These are phyloP conservation scores for Teratosphaeria epicoccoides DNA, from an alignment of 2,329 filamentous ascomycete genomes.

Conservation along the genomic window DNA sequence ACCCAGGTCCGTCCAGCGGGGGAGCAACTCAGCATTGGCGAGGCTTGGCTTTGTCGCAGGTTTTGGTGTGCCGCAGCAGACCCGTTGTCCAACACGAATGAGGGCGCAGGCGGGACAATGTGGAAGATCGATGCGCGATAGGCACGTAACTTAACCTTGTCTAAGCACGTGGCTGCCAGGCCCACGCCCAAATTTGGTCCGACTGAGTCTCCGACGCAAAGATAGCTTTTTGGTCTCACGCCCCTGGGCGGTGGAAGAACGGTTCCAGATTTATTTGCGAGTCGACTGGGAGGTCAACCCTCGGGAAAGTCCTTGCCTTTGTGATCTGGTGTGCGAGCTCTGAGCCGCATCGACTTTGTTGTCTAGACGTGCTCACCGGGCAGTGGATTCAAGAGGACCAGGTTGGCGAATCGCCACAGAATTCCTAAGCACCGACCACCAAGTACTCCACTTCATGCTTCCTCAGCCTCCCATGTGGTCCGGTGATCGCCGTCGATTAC, in stretches of 20 bases:
- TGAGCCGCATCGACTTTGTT: too few species aligned
- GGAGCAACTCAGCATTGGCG: not conserved
- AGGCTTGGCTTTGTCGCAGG: not conserved
- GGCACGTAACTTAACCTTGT: not conserved
- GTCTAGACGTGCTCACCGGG: too few species aligned
- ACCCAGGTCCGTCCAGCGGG: not conserved
- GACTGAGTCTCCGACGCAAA: not conserved
- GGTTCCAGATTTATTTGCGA: not conserved
- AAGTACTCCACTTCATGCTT: too few species aligned
- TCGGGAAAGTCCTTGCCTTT: not conserved
- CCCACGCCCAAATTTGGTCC: not conserved
- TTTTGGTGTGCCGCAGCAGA: not conserved
- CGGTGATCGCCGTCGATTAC: too few species aligned
- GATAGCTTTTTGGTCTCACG: not conserved
- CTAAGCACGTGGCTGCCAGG: not conserved
- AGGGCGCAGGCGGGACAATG: not conserved
- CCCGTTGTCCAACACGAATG: not conserved
- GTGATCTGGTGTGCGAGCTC: too few species aligned
- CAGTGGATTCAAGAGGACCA: too few species aligned
- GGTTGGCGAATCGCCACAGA: too few species aligned
- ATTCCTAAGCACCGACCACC: too few species aligned
- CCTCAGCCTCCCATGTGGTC: too few species aligned
- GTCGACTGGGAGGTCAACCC: not conserved
- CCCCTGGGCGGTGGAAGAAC: not conserved
- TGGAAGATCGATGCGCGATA: not conserved